These are phyloP conservation scores for Capsella rubella DNA, from an alignment of 441 rosid genomes.

Conservation along the genomic window DNA sequence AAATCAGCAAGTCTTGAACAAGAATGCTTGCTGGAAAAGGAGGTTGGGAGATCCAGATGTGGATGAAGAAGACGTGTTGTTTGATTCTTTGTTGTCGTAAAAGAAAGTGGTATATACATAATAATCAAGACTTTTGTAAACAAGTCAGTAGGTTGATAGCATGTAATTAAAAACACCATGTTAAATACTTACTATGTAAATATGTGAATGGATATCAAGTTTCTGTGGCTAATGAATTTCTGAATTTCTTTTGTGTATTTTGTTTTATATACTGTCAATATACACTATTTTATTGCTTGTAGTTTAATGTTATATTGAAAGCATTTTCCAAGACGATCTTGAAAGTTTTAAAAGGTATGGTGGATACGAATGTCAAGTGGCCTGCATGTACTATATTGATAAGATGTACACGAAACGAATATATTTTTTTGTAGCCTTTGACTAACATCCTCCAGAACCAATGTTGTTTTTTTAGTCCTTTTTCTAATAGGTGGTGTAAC, in stretches of 20 bases:
- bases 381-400: background rate
- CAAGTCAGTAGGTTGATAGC: conserved; percentile 20
- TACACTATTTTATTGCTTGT: conserved; percentile 11
- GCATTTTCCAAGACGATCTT: conserved; percentile 23
- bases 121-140: conserved; percentile 17
- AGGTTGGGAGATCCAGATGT: conserved; percentile 15
- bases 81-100: conserved; percentile 23
- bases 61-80: conserved; percentile 15
- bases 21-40: conserved; percentile 16
- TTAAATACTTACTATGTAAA: conserved; percentile 4
- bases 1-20: conserved; percentile 7
- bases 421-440: conserved; percentile 20
- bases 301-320: background rate
- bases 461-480: background rate
- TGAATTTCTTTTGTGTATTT: too few relatives aligned
- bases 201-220: conserved; percentile 7
- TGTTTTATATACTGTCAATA: background rate
- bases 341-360: conserved; percentile 15
- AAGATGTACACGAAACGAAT: conserved; percentile 26
- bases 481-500: too few relatives aligned
- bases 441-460: conserved; percentile 22
- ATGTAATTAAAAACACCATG: conserved; percentile 11
- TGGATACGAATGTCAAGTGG: conserved; percentile 39
- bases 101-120: conserved; percentile 27
- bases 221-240: too few relatives aligned